Conservation (phyloP, 768 basidiomycete species). For the Pulveroboletus sp. region DNA sequence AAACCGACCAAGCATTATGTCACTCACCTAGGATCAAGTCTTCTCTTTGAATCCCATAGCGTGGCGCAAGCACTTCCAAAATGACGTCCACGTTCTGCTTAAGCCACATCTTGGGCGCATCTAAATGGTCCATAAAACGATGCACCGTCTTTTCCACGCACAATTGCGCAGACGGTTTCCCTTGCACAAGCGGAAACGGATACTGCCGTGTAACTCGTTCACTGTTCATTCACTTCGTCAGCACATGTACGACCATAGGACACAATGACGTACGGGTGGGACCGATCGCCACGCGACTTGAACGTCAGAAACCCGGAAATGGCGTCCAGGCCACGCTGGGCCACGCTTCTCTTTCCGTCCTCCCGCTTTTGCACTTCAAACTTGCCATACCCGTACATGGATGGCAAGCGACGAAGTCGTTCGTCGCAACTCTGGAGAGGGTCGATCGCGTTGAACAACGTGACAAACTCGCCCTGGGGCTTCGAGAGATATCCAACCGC, state of each 20-base stretch:
- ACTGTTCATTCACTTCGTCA: slow-evolving; percentile 25
- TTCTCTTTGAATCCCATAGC: slow-evolving; percentile 52
- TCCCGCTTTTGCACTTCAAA: slow-evolving; percentile 41
- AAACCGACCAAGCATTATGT: background rate
- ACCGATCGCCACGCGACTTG: slow-evolving; percentile 32
- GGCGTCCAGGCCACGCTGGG: slow-evolving; percentile 55
- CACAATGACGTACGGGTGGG: slow-evolving; percentile 37
- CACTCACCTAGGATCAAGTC: slow-evolving; percentile 50
- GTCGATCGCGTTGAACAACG: slow-evolving; percentile 66
- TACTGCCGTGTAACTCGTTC: slow-evolving; percentile 50
- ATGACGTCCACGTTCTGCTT: slow-evolving; percentile 64
- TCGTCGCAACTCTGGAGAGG: slow-evolving; percentile 47
- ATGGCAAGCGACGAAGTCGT: slow-evolving; percentile 47
- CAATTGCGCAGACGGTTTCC: slow-evolving; percentile 65
- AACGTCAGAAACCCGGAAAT: slow-evolving; percentile 50
- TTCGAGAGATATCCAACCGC: slow-evolving; percentile 75
- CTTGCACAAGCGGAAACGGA: slow-evolving; percentile 57
- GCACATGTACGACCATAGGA: background rate
- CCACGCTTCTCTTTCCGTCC: slow-evolving; percentile 55
- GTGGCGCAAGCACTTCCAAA: slow-evolving; percentile 47
- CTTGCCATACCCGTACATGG: slow-evolving; percentile 64
- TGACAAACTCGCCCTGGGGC: slow-evolving; percentile 65
- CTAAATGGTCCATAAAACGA: slow-evolving; percentile 59
- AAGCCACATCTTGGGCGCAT: slow-evolving; percentile 73
- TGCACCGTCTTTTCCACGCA: slow-evolving; percentile 71